phyloP scores from a whole-genome alignment of 2,329 filamentous ascomycete species.

The Xylaria sp. region DNA sequence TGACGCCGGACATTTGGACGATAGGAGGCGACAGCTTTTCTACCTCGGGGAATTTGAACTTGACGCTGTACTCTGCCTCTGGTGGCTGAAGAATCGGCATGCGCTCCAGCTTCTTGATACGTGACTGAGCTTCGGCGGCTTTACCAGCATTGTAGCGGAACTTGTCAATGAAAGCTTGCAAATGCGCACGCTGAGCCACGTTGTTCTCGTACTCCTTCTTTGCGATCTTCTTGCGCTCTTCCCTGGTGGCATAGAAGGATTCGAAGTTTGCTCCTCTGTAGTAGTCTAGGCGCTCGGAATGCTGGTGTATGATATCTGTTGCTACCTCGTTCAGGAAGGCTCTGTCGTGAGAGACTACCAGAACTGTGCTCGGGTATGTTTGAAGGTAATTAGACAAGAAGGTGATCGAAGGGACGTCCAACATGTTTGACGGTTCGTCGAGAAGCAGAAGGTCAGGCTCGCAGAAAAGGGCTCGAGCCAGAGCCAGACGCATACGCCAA shows the following conservation, averaged over 20 bases:
- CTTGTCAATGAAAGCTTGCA: conserved; percentile 99
- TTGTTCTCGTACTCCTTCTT: conserved; percentile 99
- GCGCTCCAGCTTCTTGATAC: conserved; percentile 98
- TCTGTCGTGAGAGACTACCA: conserved; percentile 98
- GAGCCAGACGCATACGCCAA: conserved; percentile 98
- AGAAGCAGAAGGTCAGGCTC: conserved; percentile 95
- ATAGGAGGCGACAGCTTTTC: conserved; percentile 98
- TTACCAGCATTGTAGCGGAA: conserved; percentile 99
- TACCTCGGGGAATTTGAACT: conserved; percentile 97
- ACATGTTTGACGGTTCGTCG: conserved; percentile 99
- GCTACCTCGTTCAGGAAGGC: conserved; percentile 98
- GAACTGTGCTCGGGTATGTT: conserved; percentile 89
- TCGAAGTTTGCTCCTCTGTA: conserved; percentile 98
- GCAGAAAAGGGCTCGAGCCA: conserved; percentile 96
- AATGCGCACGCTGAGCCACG: conserved; percentile 90
- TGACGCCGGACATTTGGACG: conserved; percentile 94
- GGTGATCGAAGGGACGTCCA: conserved; percentile 99
- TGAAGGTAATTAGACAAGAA: conserved; percentile 98
- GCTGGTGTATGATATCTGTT: conserved; percentile 99
- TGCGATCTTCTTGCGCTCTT: conserved; percentile 95
- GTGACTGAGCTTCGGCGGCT: conserved; percentile 96
- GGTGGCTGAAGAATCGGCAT: conserved; percentile 93
- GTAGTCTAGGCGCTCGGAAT: conserved; percentile 97
- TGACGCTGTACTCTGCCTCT: conserved; percentile 93
- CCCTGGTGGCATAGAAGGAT: conserved; percentile 95